Evolutionary conservation across 2,329 filamentous ascomycete genomes (phyloP).

Genomic region (Fusarium duplospermum): DNA sequence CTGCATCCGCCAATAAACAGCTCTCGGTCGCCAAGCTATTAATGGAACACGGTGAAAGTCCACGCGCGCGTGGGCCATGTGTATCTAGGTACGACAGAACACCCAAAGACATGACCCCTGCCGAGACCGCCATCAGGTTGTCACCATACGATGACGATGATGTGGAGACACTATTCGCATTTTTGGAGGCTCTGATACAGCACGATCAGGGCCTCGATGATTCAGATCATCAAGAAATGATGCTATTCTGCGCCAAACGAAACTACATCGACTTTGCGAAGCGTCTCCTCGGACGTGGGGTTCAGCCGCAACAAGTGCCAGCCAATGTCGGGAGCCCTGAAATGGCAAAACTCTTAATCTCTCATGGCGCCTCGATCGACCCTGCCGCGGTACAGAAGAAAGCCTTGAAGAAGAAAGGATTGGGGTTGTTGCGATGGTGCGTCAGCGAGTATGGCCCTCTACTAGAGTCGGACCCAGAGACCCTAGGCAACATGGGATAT

Average conservation of each 20-base stretch:
- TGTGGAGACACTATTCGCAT: accelerated
- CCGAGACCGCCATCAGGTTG: not conserved
- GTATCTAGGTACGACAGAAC: not conserved
- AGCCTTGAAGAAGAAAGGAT: not conserved
- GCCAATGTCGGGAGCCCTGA: not conserved
- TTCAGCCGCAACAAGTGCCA: not conserved
- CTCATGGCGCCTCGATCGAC: not conserved
- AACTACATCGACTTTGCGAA: not conserved
- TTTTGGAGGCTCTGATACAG: not conserved
- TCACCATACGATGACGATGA: not conserved
- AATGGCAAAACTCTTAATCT: constrained; percentile 5
- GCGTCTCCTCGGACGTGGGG: not conserved
- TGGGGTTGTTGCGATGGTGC: constrained; percentile 9
- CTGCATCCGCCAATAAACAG: not conserved
- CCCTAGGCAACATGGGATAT: not conserved
- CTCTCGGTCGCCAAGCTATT: not conserved
- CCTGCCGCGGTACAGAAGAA: not conserved
- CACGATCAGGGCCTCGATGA: not conserved
- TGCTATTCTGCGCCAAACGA: not conserved
- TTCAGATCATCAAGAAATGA: not conserved
- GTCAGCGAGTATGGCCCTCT: constrained; percentile 6
- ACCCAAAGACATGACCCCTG: not conserved
- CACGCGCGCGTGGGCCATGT: not conserved
- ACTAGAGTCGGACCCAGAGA: not conserved
- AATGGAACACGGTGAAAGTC: not conserved